These are phyloP conservation scores for Suillus subaureus DNA, from an alignment of 768 basidiomycete species.

Conservation along the genomic window DNA sequence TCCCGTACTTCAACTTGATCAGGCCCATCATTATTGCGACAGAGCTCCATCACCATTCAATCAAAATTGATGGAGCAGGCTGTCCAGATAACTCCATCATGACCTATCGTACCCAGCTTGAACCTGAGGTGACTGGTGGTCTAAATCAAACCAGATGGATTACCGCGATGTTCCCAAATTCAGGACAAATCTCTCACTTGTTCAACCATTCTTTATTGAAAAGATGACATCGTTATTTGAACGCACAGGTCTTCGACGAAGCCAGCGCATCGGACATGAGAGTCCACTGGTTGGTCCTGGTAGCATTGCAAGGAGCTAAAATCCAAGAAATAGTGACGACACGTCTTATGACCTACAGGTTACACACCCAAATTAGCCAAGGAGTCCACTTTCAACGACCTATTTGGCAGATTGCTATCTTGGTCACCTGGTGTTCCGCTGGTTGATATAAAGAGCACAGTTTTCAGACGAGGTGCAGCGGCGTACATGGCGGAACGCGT, in stretches of 20 bases:
- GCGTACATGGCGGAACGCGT: constrained; percentile 40
- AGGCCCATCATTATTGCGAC: background rate
- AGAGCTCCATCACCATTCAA: background rate
- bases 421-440: too few relatives aligned
- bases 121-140: background rate
- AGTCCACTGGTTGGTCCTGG: background rate
- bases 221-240: background rate
- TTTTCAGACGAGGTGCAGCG: constrained; percentile 46
- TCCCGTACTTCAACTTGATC: background rate
- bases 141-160: background rate
- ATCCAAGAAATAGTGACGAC: background rate
- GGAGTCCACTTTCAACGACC: constrained; percentile 33
- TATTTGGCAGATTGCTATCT: constrained; percentile 23
- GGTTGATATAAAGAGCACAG: constrained; percentile 32
- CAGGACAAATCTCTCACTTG: background rate
- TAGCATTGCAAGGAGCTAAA: background rate
- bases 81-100: background rate
- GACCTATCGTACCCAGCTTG: background rate
- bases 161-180: background rate
- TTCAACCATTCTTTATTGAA: background rate
- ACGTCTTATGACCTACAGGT: too few relatives aligned
- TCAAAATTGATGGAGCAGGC: constrained; percentile 2
- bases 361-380: constrained; percentile 17
- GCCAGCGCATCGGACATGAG: background rate
- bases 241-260: background rate